These are phyloP conservation scores for Nemania serpens DNA, from an alignment of 2,329 filamentous ascomycete species.

Conservation along the genomic window DNA sequence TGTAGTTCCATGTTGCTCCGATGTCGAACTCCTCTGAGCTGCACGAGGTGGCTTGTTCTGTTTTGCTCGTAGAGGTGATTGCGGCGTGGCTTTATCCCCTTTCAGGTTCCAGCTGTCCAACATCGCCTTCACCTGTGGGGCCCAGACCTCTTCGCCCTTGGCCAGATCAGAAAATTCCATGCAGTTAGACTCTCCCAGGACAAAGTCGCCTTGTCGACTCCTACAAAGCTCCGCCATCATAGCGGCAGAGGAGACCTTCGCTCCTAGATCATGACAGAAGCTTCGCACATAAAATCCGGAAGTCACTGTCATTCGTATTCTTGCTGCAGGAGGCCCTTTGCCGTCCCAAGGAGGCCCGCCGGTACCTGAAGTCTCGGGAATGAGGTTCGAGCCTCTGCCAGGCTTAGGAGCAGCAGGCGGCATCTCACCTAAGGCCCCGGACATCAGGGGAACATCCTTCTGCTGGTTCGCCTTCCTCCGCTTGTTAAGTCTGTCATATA, in stretches of 20 bases:
- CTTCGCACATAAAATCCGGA: constrained; percentile 97
- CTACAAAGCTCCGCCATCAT: constrained; percentile 86
- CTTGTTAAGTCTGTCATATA: constrained; percentile 54
- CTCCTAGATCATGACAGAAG: constrained; percentile 88
- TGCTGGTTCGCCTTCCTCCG: constrained; percentile 42
- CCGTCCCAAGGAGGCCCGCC: constrained; percentile 60
- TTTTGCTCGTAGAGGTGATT: constrained; percentile 27
- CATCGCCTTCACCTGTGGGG: constrained; percentile 67
- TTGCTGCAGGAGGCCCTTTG: constrained; percentile 74
- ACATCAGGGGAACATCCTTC: constrained; percentile 56
- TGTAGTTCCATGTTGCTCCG: not conserved
- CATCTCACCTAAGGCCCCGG: constrained; percentile 58
- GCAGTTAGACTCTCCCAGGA: constrained; percentile 70
- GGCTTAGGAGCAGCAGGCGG: constrained; percentile 49
- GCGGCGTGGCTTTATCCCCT: constrained; percentile 8
- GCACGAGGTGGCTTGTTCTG: constrained; percentile 9
- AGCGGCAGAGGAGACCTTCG: constrained; percentile 78
- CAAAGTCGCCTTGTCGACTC: constrained; percentile 80
- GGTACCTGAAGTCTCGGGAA: constrained; percentile 53
- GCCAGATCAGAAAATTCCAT: constrained; percentile 78
- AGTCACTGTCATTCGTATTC: constrained; percentile 87
- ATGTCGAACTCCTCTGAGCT: not conserved
- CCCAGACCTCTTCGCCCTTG: constrained; percentile 82
- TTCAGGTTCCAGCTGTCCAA: constrained; percentile 49
- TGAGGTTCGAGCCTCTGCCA: constrained; percentile 57